A percentile compares a stretch with the other conserved stretches of the same genome.
Evolutionary conservation across 2,329 filamentous ascomycete genomes (phyloP).

Genomic region (Massarina eburnea): DNA sequence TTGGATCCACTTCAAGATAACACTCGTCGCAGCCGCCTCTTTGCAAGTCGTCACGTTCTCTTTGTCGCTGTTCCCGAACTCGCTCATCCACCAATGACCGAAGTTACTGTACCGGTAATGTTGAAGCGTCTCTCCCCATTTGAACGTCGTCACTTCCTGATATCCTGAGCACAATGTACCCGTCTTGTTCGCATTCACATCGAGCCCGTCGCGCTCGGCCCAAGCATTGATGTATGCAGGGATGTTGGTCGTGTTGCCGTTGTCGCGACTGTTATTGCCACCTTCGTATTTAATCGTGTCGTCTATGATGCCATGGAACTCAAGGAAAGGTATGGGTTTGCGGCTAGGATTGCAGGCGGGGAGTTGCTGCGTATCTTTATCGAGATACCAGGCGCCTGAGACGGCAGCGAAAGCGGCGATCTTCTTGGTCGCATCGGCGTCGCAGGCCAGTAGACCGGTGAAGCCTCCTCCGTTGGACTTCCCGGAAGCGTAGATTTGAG

Average conservation of each 20-base stretch:
- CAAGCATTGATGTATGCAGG: conserved; percentile 41
- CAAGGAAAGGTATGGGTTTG: conserved; percentile 44
- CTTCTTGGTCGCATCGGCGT: conserved; percentile 41
- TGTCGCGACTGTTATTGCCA: conserved; percentile 25
- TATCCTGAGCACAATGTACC: conserved; percentile 32
- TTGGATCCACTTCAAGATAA: conserved; percentile 35
- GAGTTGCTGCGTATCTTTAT: conserved; percentile 18
- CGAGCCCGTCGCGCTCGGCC: conserved; percentile 39
- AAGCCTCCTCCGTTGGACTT: conserved; percentile 61
- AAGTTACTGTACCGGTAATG: conserved; percentile 45
- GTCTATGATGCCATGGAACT: conserved; percentile 49
- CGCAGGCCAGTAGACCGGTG: conserved; percentile 52
- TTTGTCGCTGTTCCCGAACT: conserved; percentile 30
- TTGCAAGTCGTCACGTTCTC: conserved; percentile 26
- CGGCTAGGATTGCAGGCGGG: conserved; percentile 31
- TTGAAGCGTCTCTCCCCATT: conserved; percentile 33
- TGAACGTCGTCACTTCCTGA: conserved; percentile 23
- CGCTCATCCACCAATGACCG: conserved; percentile 47
- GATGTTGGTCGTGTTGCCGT: conserved; percentile 21
- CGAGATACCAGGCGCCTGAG: conserved; percentile 50
- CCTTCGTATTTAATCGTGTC: conserved; percentile 46
- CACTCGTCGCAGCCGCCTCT: conserved; percentile 33
- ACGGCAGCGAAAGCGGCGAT: conserved; percentile 56
- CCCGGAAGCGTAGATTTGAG: conserved; percentile 50
- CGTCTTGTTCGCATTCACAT: conserved; percentile 27